These are phyloP conservation scores for Salicornia ramosissima DNA, from an alignment of 148 eudicot genomes.

Conservation along the genomic window DNA sequence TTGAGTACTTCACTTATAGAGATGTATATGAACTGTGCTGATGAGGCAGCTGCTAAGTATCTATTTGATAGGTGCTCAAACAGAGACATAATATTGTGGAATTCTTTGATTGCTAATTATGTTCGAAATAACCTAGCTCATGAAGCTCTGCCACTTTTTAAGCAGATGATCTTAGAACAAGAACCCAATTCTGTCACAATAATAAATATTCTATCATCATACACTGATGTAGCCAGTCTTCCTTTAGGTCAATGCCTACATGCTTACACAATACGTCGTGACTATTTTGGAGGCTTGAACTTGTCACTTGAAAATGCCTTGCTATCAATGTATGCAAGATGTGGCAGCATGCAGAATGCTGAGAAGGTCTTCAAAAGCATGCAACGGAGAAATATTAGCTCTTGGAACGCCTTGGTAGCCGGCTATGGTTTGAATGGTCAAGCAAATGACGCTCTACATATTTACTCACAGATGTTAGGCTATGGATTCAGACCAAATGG, in stretches of 20 bases:
- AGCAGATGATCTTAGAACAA: conserved; percentile 32
- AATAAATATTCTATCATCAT: conserved; percentile 37
- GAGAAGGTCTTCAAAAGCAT: conserved; percentile 35
- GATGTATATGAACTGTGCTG: conserved; percentile 45
- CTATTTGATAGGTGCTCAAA: conserved; percentile 34
- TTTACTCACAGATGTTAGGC: conserved; percentile 36
- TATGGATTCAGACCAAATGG: conserved; percentile 36
- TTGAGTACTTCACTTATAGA: conserved; percentile 42
- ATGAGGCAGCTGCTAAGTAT: conserved; percentile 29
- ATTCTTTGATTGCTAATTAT: conserved; percentile 39
- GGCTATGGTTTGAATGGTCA: conserved; percentile 44
- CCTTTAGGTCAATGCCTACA: conserved; percentile 42
- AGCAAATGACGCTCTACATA: conserved; percentile 31
- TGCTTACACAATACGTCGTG: conserved; percentile 38
- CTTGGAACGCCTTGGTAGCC: conserved; percentile 46
- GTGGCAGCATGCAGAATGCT: conserved; percentile 38
- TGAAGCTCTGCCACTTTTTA: conserved; percentile 32
- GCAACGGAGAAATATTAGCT: conserved; percentile 28
- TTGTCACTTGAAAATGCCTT: conserved; percentile 36
- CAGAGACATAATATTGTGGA: conserved; percentile 47
- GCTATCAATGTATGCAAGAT: conserved; percentile 50
- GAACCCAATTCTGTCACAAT: conserved; percentile 38
- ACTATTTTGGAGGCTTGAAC: conserved; percentile 25
- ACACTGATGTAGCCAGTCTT: conserved; percentile 38
- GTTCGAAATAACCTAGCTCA: conserved; percentile 27